These are phyloP conservation scores for Fusarium keratoplasticum DNA, from an alignment of 2,329 filamentous ascomycete genomes.

Conservation along the genomic window DNA sequence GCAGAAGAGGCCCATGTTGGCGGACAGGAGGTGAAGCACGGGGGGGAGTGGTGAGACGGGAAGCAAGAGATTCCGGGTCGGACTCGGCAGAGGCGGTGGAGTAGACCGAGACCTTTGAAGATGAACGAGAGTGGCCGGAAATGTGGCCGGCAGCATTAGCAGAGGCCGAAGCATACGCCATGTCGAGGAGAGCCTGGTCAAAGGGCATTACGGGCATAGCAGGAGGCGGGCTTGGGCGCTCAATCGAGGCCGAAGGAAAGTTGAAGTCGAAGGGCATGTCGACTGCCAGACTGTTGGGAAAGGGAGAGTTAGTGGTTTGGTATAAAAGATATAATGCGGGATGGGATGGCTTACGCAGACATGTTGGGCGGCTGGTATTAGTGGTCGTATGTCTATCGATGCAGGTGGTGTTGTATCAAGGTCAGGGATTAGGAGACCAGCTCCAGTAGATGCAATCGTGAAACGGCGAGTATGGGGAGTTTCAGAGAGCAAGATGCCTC, in stretches of 20 bases:
- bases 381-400: constrained; percentile 32
- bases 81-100: constrained; percentile 68
- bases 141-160: constrained; percentile 37
- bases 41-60: constrained; percentile 75
- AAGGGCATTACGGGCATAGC: constrained; percentile 58
- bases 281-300: constrained; percentile 66
- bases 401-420: constrained; percentile 13
- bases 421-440: constrained; percentile 39
- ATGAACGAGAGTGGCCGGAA: constrained; percentile 69
- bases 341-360: constrained; percentile 50
- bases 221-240: constrained; percentile 47
- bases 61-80: constrained; percentile 73
- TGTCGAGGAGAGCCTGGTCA: constrained; percentile 67
- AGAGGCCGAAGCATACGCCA: constrained; percentile 55
- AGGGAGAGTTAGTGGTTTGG: constrained; percentile 36
- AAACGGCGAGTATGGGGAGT: constrained; percentile 18
- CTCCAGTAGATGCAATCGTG: constrained; percentile 31
- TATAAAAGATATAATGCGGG: background rate
- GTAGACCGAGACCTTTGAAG: constrained; percentile 75
- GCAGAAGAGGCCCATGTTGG: constrained; percentile 81
- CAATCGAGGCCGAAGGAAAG: constrained; percentile 57
- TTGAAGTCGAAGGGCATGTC: constrained; percentile 72
- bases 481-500: constrained; percentile 11
- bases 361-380: constrained; percentile 43
- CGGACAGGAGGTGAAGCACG: constrained; percentile 76